phyloP scores from a whole-genome alignment of 2,329 filamentous ascomycete genomes.

The Coniochaeta sp. region DNA sequence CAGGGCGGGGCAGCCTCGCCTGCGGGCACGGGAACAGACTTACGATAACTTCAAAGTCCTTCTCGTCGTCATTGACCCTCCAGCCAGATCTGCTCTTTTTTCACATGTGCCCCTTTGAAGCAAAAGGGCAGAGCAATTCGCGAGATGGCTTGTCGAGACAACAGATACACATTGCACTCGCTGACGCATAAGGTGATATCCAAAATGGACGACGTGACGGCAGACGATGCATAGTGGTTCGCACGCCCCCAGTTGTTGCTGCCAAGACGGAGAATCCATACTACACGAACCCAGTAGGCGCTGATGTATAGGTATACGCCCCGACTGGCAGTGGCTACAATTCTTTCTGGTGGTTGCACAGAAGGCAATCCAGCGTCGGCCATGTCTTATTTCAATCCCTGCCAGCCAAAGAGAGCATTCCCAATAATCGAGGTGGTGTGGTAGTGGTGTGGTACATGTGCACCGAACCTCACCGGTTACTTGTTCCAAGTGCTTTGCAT shows the following conservation, averaged over 20 bases:
- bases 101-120: too few species aligned
- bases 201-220: background rate
- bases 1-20: too few species aligned
- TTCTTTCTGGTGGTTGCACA: background rate
- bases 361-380: background rate
- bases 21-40: too few species aligned
- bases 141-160: background rate
- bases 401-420: background rate
- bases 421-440: background rate
- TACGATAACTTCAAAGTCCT: too few species aligned
- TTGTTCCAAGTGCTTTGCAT: too few species aligned
- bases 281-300: background rate
- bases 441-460: background rate
- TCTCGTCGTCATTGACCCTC: too few species aligned
- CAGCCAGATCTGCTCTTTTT: too few species aligned
- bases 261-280: background rate
- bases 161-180: background rate
- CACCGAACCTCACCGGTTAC: background rate
- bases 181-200: background rate
- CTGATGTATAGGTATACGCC: background rate
- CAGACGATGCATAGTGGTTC: background rate
- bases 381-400: background rate
- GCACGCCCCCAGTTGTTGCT: background rate
- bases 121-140: too few species aligned
- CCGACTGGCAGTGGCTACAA: background rate